phyloP scores from a whole-genome alignment of 1,284 basidiomycete species.

The Boletus mariae region DNA sequence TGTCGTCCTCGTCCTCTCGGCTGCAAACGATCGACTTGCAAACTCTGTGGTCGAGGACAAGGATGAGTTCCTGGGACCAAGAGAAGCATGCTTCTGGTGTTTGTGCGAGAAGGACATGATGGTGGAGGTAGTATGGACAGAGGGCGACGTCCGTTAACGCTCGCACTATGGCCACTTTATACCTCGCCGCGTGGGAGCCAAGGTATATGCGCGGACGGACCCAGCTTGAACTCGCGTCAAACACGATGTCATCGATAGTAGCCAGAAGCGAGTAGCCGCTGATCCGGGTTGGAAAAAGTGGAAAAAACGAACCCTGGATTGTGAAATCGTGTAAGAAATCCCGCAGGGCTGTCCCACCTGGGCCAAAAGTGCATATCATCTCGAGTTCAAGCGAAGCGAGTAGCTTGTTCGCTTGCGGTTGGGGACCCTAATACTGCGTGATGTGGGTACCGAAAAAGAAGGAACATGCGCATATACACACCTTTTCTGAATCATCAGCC shows the following conservation, averaged over 20 bases:
- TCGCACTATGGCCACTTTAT: conserved; percentile 17
- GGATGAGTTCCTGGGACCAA: conserved; percentile 6
- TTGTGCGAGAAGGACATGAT: conserved; percentile 22
- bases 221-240: neutral
- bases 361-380: neutral
- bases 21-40: neutral
- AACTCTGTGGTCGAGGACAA: conserved; percentile 14
- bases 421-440: neutral
- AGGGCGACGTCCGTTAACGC: neutral
- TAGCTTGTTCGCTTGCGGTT: conserved; percentile 1
- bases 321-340: conserved; percentile 2
- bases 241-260: conserved; percentile 20
- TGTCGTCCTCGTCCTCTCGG: conserved; percentile 19
- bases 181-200: conserved; percentile 1
- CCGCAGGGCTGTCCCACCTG: neutral
- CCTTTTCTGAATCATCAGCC: conserved; percentile 1
- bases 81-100: conserved; percentile 8
- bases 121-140: neutral
- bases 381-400: neutral
- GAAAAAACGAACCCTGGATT: conserved; percentile 5
- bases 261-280: neutral
- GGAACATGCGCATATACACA: neutral
- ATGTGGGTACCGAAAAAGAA: neutral
- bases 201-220: neutral
- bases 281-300: conserved; percentile 10